Percentiles rank a stretch among this genome's conserved stretches.
These are phyloP conservation scores for Kuraishia floccosa DNA, from an alignment of 805 yeast genomes.

Conservation along the genomic window DNA sequence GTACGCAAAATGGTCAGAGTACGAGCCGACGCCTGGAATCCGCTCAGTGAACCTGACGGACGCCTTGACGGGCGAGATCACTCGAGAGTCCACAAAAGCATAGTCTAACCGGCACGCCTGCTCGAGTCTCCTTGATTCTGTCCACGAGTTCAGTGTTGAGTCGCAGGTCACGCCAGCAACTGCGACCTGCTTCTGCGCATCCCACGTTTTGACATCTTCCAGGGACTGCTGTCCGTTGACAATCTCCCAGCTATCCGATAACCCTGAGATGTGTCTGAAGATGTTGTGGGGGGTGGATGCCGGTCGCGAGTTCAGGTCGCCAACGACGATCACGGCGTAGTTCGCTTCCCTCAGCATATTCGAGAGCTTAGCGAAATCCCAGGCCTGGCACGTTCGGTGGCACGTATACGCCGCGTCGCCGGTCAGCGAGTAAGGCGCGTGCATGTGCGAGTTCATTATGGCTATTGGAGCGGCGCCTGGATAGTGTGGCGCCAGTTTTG, in stretches of 20 bases:
- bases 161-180: slow-evolving; percentile 87
- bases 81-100: slow-evolving; percentile 58
- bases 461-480: slow-evolving; percentile 50
- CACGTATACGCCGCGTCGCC: slow-evolving; percentile 90
- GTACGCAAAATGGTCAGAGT: slow-evolving; percentile 91
- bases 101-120: slow-evolving; percentile 90
- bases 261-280: slow-evolving; percentile 54
- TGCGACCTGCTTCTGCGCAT: slow-evolving; percentile 51
- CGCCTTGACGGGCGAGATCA: slow-evolving; percentile 46
- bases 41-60: slow-evolving; percentile 64
- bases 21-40: slow-evolving; percentile 60
- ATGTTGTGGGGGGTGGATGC: slow-evolving; percentile 74
- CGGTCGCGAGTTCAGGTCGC: slow-evolving; percentile 87
- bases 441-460: slow-evolving; percentile 87
- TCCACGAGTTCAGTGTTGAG: slow-evolving; percentile 80
- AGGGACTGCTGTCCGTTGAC: slow-evolving; percentile 38
- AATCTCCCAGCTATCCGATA: slow-evolving; percentile 77
- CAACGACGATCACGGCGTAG: slow-evolving; percentile 79
- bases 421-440: slow-evolving; percentile 76
- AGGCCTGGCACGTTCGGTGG: slow-evolving; percentile 90
- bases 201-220: slow-evolving; percentile 28
- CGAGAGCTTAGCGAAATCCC: slow-evolving; percentile 77
- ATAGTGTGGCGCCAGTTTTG: slow-evolving; percentile 43
- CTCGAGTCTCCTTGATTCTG: slow-evolving; percentile 36
- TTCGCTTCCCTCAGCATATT: slow-evolving; percentile 58